Evolutionary conservation across 768 basidiomycete species (phyloP), one percentile per base, ranked within the genome.

Genomic region (Scleroderma citrinum): DNA sequence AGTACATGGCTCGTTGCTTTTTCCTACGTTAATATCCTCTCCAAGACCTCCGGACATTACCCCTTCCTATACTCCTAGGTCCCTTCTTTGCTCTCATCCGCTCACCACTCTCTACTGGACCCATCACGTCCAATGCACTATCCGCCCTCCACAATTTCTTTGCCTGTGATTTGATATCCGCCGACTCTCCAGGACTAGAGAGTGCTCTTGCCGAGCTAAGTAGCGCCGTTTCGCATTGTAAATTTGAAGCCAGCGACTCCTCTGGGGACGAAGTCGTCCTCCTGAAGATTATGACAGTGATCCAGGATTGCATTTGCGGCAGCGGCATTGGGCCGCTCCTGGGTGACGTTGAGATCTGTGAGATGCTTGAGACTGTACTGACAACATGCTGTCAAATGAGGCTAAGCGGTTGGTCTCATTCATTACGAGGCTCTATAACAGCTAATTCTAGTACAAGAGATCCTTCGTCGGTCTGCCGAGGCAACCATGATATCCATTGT

Each of bases 241-340:
- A 95, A 70, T 99, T 99, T 61, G 95, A 98, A 69, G 90, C 91
- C 4, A 95, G 90, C 60, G 93, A 97, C 63, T 91, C 91, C 2
- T 92, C 93, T n/a, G 89, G 92, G 5, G 96, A 99, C 68, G 96
- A 99, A 66, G 88, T 96, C 7, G 94, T 97, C 8, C 74, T 98
- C 7, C 76, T 95, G 55, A 89, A 84, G 65, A 92, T 98, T 51
- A 81, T 98, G 75, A 78, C 84, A 7, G 84, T 98, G 16, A 92
- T 95, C 46, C 82, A 90, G 53, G 82, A 88, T 55, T 86, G 87
- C 58, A 74, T 96, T 54, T 84, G 85, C 55, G 76, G 82, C 46
- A 68, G 63, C 49, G 70, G 67, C 49, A 81, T 90, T 24, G 86
- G 89, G 1, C 64, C 69, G n/a, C 72, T 75, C 10, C 76, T 98